Base-by-base conservation (phyloP, 2,329 filamentous ascomycete species). In the Fusarium haematococcum region DNA sequence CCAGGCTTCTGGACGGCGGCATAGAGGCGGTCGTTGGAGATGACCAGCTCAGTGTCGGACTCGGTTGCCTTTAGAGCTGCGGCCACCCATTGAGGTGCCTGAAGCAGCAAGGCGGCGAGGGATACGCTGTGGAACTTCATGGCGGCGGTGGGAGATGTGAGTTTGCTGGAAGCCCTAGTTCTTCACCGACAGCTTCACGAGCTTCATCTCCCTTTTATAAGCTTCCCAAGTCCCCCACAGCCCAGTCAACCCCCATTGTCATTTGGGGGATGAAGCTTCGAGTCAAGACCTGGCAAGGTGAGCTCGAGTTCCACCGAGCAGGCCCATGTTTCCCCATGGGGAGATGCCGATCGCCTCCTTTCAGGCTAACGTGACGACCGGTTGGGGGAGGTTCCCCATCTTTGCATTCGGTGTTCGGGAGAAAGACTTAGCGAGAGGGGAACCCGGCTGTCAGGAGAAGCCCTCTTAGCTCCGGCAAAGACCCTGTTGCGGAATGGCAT, bases 11-110 rank as follows among this genome's bases (percentile, higher is more conserved):
- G 72, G 30, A 85, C 80, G 63, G 81, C 80, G 33, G 81, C 80
- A 66, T 81, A 80, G 25, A 85, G 79, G 13, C 83, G 81, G 67
- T 84, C 82, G 68, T 85, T 85, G 52, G 81, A 79, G 41, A 85
- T 78, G 56, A 81, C 79, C 59, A 83, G 77, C 16, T 81, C 67
- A 13, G 79, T 77, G 56, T 77, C 79, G 43, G 81, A 81, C 65
- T 83, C 80, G 27, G 76, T 85, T 50, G 81, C 80, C 65, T 79
- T 80, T 70, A 82, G 72, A 56, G 71, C 67, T 5, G 80, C 81
- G 4, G 70, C 39, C 4, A 73, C 79, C 67, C 63, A 68, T 60
- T 77, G 77, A 41, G 75, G 73, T 8, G 68, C 74, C 23, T 79
- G 60, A 5, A 79, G 71, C 48, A 79, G 30, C 10, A 70, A 70